Percentiles rank a stretch among this genome's conserved stretches.
Evolutionary conservation across 2,329 filamentous ascomycete species (phyloP).

Genomic region (Arthroderma sp.): DNA sequence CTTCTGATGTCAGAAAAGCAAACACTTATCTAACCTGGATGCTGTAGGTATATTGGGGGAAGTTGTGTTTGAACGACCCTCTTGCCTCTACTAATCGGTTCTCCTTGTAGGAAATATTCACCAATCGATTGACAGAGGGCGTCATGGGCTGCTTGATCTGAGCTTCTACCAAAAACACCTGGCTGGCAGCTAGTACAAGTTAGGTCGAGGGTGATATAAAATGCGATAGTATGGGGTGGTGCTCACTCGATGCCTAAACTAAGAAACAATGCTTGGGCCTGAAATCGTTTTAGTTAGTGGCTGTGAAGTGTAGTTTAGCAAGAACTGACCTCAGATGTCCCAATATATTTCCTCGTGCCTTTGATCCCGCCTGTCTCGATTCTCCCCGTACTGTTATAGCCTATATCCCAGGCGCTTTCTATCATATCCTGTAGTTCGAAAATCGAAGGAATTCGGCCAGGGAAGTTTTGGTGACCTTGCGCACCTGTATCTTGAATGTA

Average conservation of each 20-base stretch:
- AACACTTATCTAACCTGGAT: conserved; percentile 44
- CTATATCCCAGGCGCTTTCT: conserved; percentile 75
- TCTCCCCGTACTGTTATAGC: conserved; percentile 61
- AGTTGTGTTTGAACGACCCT: conserved; percentile 60
- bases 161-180: conserved; percentile 42
- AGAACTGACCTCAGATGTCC: conserved; percentile 62
- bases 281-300: neutral
- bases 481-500: conserved; percentile 53
- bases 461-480: conserved; percentile 48
- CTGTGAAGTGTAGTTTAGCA: neutral
- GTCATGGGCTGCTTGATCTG: conserved; percentile 35
- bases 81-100: conserved; percentile 35
- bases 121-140: conserved; percentile 56
- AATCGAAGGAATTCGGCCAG: conserved; percentile 55
- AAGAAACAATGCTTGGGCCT: conserved; percentile 68
- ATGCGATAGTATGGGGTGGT: neutral
- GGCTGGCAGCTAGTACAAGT: conserved; percentile 40
- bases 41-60: conserved; percentile 83
- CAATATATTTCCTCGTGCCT: conserved; percentile 89
- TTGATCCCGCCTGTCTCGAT: conserved; percentile 74
- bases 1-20: neutral
- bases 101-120: conserved; percentile 54
- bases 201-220: neutral
- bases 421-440: conserved; percentile 76
- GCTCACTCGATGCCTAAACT: conserved; percentile 54